Conservation (phyloP, 306 rosid genomes). For the Lagenaria siceraria region DNA sequence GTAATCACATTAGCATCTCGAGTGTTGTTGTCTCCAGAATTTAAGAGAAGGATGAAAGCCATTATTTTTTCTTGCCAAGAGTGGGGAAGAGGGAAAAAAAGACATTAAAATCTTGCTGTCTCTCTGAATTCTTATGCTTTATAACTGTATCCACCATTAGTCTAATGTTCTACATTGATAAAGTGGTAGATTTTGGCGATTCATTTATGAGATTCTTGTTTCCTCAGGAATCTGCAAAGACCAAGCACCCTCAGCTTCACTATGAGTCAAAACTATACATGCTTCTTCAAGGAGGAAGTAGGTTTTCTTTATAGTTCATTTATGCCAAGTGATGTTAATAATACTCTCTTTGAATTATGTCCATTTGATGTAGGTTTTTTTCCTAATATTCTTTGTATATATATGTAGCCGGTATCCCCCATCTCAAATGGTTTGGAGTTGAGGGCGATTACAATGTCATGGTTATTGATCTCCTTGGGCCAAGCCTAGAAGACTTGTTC, state of each 20-base stretch:
- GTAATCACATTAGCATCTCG: not conserved
- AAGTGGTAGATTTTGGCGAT: not conserved
- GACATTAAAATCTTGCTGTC: not conserved
- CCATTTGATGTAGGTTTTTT: not conserved
- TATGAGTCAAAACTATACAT: conserved; percentile 91
- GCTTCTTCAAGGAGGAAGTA: conserved; percentile 99
- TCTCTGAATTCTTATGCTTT: not conserved
- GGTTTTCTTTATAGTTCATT: conserved; percentile 12
- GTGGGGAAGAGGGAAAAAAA: not conserved
- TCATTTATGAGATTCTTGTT: not conserved
- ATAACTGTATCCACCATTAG: not conserved
- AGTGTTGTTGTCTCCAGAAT: not conserved
- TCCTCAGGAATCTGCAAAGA: conserved; percentile 76
- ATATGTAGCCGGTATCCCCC: conserved; percentile 12
- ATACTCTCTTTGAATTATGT: not conserved
- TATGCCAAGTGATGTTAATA: not conserved
- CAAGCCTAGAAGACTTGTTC: conserved; percentile 26
- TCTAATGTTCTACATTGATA: not conserved
- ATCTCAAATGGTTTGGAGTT: conserved; percentile 20
- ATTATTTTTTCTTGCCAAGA: not conserved
- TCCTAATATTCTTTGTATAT: not conserved
- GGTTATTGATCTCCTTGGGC: conserved; percentile 25
- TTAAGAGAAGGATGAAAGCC: not conserved
- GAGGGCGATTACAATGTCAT: conserved; percentile 25
- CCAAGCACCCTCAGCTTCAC: conserved; percentile 98